Evolutionary conservation across 2,329 filamentous ascomycete species (phyloP).

Genomic region (Hymenoscyphus scutula): DNA sequence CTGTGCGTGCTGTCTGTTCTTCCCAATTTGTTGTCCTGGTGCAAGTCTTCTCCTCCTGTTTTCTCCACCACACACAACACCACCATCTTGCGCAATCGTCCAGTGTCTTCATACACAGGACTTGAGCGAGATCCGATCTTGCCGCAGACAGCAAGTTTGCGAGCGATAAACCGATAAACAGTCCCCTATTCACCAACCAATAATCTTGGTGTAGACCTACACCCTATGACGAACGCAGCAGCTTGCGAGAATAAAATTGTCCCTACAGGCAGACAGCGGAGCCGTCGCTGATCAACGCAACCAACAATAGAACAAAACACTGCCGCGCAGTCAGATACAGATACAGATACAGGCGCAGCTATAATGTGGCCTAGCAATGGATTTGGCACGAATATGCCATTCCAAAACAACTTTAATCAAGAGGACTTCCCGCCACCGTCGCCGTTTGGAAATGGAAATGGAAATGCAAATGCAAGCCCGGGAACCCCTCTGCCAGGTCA

Average conservation of each 20-base stretch:
- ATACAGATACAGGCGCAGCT: background rate
- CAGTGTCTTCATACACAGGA: conserved; percentile 2
- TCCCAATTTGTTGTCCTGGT: background rate
- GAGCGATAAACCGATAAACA: background rate
- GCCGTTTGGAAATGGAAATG: conserved; percentile 18
- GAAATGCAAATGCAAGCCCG: conserved; percentile 1
- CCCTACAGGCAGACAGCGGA: background rate
- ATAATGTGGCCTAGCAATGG: conserved; percentile 33
- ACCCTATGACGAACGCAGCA: background rate
- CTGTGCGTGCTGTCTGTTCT: background rate
- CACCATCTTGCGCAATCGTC: background rate
- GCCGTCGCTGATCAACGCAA: background rate
- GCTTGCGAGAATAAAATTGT: background rate
- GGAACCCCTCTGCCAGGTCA: conserved; percentile 15
- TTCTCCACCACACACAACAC: background rate
- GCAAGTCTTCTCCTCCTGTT: background rate
- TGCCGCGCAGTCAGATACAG: background rate
- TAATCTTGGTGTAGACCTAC: background rate
- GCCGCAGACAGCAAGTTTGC: background rate
- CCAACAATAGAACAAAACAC: background rate
- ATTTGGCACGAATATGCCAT: conserved; percentile 29
- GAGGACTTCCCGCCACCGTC: conserved; percentile 21
- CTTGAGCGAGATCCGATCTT: background rate
- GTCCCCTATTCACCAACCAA: background rate
- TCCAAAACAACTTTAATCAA: conserved; percentile 29